phyloP scores from a whole-genome alignment of 2,329 filamentous ascomycete genomes.

The Orbilia brochopaga region DNA sequence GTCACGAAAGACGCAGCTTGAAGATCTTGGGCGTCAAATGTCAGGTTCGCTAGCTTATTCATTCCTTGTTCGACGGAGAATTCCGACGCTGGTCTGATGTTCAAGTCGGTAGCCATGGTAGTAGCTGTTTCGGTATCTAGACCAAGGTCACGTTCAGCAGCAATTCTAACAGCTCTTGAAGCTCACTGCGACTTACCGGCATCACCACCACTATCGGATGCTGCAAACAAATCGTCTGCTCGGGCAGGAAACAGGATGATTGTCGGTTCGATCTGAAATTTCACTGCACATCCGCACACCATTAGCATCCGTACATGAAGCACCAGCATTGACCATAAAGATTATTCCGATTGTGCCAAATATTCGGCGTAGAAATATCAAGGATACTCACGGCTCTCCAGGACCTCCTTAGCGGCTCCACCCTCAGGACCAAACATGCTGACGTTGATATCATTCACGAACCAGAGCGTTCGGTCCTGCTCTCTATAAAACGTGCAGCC shows the following conservation, averaged over 20 bases:
- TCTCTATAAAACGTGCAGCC: slow-evolving; percentile 54
- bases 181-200: slow-evolving; percentile 15
- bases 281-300: slow-evolving; percentile 60
- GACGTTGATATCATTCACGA: slow-evolving; percentile 55
- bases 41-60: slow-evolving; percentile 30
- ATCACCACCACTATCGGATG: background rate
- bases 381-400: slow-evolving; percentile 33
- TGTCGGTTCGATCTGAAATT: slow-evolving; percentile 68
- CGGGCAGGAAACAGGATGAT: slow-evolving; percentile 66
- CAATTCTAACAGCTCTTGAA: too few relatives aligned
- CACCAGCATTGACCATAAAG: too few relatives aligned
- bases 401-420: slow-evolving; percentile 28
- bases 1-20: slow-evolving; percentile 22
- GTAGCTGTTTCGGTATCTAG: slow-evolving; percentile 4
- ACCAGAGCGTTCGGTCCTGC: slow-evolving; percentile 52
- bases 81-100: slow-evolving; percentile 43
- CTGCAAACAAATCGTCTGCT: slow-evolving; percentile 62
- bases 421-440: slow-evolving; percentile 25
- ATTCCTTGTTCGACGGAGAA: slow-evolving; percentile 45
- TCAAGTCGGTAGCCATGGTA: slow-evolving; percentile 19
- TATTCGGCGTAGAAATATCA: too few relatives aligned
- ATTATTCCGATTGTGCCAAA: too few relatives aligned
- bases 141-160: too few relatives aligned
- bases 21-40: background rate
- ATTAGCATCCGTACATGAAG: slow-evolving; percentile 24